Percentiles rank a stretch among this genome's conserved stretches.
Evolutionary conservation across 2,329 filamentous ascomycete species (phyloP).

Genomic region (Nemania abortiva): DNA sequence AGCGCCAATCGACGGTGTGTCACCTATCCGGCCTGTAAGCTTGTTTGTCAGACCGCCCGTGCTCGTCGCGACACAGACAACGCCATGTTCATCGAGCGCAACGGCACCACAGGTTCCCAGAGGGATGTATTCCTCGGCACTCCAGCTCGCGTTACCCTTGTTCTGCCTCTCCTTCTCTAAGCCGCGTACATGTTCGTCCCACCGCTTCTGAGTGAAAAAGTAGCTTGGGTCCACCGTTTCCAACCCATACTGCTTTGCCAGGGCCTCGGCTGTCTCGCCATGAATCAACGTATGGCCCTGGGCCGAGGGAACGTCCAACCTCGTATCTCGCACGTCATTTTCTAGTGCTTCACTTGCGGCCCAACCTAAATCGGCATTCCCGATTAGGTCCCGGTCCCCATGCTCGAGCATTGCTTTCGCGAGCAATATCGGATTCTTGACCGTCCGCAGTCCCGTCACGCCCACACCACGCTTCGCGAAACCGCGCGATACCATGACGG

Average conservation of each 20-base stretch:
- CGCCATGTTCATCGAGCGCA: conserved; percentile 80
- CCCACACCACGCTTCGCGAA: conserved; percentile 81
- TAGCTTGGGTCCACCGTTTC: conserved; percentile 77
- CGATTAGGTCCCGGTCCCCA: conserved; percentile 69
- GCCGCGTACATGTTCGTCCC: conserved; percentile 80
- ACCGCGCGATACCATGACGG: conserved; percentile 83
- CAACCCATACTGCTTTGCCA: conserved; percentile 77
- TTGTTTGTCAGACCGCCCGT: conserved; percentile 91
- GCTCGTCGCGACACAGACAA: conserved; percentile 75
- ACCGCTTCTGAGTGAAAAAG: conserved; percentile 82
- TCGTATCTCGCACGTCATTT: conserved; percentile 26
- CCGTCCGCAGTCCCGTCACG: conserved; percentile 76
- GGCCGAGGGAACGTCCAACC: conserved; percentile 65
- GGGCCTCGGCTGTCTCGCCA: conserved; percentile 74
- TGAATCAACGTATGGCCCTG: conserved; percentile 78
- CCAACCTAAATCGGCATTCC: conserved; percentile 38
- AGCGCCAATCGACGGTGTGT: conserved; percentile 85
- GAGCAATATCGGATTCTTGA: conserved; percentile 84
- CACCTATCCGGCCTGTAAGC: conserved; percentile 83
- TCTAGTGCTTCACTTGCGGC: conserved; percentile 43
- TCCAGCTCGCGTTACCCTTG: conserved; percentile 63
- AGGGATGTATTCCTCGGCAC: conserved; percentile 74
- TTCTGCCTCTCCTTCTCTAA: conserved; percentile 60
- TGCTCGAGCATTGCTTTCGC: conserved; percentile 77
- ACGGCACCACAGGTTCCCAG: conserved; percentile 90